These are phyloP conservation scores for Jaminaea rosea DNA, from an alignment of 1,284 basidiomycete genomes.

Conservation along the genomic window DNA sequence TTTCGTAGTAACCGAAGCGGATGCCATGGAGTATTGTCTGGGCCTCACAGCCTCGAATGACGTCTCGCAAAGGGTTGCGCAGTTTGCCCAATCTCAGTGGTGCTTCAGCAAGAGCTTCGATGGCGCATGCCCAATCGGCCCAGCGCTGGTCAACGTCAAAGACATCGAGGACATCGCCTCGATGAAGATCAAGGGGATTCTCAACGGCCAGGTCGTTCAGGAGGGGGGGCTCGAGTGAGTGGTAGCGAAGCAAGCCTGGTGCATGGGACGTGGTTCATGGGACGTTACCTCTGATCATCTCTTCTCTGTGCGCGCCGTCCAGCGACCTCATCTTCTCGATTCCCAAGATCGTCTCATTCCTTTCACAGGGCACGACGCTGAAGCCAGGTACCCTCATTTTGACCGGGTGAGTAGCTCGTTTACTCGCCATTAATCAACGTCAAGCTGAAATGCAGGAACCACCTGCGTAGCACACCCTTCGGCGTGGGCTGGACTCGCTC, in stretches of 20 bases:
- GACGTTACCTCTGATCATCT: not conserved
- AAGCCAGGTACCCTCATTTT: constrained; percentile 27
- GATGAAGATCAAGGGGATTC: constrained; percentile 38
- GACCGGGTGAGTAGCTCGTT: no score
- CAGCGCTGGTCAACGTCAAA: constrained; percentile 45
- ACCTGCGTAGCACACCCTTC: constrained; percentile 40
- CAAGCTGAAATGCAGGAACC: no score
- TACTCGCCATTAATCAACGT: no score
- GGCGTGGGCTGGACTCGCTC: constrained; percentile 47
- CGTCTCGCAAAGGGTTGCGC: constrained; percentile 44
- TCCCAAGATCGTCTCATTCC: constrained; percentile 48
- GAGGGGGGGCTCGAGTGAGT: no score
- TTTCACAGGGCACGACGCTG: constrained; percentile 31
- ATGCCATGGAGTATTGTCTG: not conserved
- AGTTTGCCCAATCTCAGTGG: constrained; percentile 48
- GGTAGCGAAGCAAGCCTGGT: no score
- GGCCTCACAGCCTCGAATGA: constrained; percentile 49
- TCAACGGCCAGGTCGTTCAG: constrained; percentile 47
- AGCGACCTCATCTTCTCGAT: constrained; percentile 50
- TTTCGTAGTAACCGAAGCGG: not conserved
- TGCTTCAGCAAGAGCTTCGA: constrained; percentile 49
- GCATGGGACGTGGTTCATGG: no score
- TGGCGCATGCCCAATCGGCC: constrained; percentile 49
- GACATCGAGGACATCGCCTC: constrained; percentile 18
- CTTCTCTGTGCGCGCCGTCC: not conserved